Conservation (phyloP, 805 yeast species). For the Spathaspora arborariae region DNA sequence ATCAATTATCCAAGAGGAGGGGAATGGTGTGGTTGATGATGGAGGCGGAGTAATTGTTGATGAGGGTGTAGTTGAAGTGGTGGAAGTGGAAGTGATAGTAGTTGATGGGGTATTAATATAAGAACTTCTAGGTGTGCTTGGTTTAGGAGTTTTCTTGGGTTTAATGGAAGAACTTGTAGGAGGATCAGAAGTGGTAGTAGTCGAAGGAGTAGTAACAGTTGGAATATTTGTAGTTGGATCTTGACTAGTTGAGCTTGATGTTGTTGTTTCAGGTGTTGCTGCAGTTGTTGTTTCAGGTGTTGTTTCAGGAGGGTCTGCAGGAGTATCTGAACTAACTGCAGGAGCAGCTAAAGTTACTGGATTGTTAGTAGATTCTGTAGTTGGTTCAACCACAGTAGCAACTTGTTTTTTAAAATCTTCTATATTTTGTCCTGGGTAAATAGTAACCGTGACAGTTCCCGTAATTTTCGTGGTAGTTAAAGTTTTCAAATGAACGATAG, state of each 20-base stretch:
- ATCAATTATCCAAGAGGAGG: conserved; percentile 29
- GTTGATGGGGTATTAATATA: conserved; percentile 6
- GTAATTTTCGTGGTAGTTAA: conserved; percentile 35
- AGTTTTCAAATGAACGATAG: conserved; percentile 19
- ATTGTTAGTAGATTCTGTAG: not conserved
- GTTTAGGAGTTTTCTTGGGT: too few relatives aligned
- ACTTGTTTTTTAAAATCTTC: too few relatives aligned
- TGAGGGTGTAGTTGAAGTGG: conserved; percentile 6
- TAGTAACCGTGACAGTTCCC: conserved; percentile 41
- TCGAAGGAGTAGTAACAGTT: not conserved
- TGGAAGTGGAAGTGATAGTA: conserved; percentile 6
- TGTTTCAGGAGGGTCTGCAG: conserved; percentile 28
- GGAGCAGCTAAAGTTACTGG: not conserved
- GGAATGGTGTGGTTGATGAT: not conserved
- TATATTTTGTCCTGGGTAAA: not conserved
- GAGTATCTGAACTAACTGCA: conserved; percentile 12
- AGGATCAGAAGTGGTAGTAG: conserved; percentile 11
- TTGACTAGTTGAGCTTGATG: conserved; percentile 2
- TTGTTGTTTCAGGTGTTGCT: conserved; percentile 7
- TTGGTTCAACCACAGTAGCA: not conserved
- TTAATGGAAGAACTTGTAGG: conserved; percentile 7
- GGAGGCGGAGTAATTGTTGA: conserved; percentile 7
- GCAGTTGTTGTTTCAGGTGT: conserved; percentile 11
- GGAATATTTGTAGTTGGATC: not conserved
- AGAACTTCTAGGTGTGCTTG: conserved; percentile 12